Conservation (phyloP, 805 yeast species). For the Lipomyces anomalus region DNA sequence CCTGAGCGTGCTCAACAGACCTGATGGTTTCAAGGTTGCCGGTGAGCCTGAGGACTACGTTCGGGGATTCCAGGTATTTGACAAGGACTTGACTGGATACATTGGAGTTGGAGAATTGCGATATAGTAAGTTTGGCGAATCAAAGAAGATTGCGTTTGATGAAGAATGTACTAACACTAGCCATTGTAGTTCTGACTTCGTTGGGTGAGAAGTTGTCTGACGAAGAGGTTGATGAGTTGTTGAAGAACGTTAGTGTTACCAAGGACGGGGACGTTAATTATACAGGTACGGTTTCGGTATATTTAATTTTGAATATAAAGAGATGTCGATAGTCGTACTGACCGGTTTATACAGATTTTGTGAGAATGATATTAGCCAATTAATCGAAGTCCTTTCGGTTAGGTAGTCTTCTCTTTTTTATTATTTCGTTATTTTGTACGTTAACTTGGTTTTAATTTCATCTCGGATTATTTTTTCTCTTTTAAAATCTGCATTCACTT, state of each 20-base stretch:
- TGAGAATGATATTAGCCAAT: conserved; percentile 25
- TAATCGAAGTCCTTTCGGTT: conserved; percentile 1
- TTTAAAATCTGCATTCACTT: too few relatives aligned
- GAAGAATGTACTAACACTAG: conserved; percentile 1
- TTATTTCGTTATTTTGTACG: too few relatives aligned
- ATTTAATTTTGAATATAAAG: background rate
- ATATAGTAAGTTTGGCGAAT: conserved; percentile 44
- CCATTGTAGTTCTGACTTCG: conserved; percentile 62
- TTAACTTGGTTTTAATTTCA: too few relatives aligned
- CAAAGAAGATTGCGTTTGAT: background rate
- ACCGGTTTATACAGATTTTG: conserved; percentile 13
- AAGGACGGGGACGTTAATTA: conserved; percentile 93
- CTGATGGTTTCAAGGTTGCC: conserved; percentile 79
- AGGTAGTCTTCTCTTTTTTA: background rate
- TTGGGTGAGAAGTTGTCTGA: conserved; percentile 91
- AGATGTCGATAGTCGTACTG: background rate
- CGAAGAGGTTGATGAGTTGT: conserved; percentile 88
- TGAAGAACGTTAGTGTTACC: conserved; percentile 91
- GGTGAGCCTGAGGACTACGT: conserved; percentile 91
- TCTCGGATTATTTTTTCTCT: too few relatives aligned
- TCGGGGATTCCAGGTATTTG: conserved; percentile 95
- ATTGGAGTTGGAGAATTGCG: conserved; percentile 96
- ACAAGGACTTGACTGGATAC: conserved; percentile 90
- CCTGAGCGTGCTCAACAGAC: conserved; percentile 71
- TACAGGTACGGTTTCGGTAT: conserved; percentile 42